Percentiles rank a stretch among this genome's conserved stretches.
phyloP scores from a whole-genome alignment of 2,329 filamentous ascomycete species.

The Xylaria sp. region DNA sequence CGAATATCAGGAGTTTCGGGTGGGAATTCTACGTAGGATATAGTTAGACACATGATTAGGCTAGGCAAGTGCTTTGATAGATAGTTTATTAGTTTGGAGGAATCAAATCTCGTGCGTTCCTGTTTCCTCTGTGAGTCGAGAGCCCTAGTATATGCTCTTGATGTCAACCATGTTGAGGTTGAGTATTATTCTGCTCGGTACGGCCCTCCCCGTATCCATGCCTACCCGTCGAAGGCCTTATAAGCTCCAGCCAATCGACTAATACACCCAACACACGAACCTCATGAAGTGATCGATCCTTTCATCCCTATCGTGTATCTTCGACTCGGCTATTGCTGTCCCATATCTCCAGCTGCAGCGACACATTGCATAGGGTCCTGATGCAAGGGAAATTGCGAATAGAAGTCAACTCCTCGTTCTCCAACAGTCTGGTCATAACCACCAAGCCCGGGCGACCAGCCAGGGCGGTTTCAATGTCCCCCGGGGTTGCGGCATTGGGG shows the following conservation, averaged over 20 bases:
- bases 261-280: background rate
- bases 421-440: slow-evolving; percentile 35
- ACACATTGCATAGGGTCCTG: slow-evolving; percentile 31
- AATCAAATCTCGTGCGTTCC: background rate
- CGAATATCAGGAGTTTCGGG: background rate
- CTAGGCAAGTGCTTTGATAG: background rate
- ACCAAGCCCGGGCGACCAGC: slow-evolving; percentile 31
- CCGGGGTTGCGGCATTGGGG: slow-evolving; percentile 34
- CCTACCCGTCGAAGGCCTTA: background rate
- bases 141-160: background rate
- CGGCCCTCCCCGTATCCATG: background rate
- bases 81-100: background rate
- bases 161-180: background rate
- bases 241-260: background rate
- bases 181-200: background rate
- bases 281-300: background rate
- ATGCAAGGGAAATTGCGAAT: slow-evolving; percentile 33
- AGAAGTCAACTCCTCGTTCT: slow-evolving; percentile 26
- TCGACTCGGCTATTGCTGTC: slow-evolving; percentile 23
- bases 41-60: background rate
- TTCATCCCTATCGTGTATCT: background rate
- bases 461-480: slow-evolving; percentile 40
- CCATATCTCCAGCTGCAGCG: slow-evolving; percentile 46
- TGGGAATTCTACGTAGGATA: background rate
- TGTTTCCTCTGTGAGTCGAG: background rate